phyloP scores from a whole-genome alignment of 1,284 basidiomycete genomes.

The Leccinum insolens region DNA sequence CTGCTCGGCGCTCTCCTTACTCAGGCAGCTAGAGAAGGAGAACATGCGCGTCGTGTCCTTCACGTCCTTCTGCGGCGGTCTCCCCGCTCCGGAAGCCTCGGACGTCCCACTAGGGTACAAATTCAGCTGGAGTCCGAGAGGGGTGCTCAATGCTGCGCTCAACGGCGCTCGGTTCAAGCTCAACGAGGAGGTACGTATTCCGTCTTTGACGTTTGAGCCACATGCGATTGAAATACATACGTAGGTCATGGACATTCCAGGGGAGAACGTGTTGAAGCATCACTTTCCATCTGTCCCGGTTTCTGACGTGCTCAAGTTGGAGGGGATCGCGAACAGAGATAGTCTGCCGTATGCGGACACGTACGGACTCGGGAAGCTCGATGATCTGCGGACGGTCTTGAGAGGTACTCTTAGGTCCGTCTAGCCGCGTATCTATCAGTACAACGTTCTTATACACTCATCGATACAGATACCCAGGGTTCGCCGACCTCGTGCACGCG shows the following conservation, averaged over 20 bases:
- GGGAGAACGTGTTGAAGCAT: constrained; percentile 56
- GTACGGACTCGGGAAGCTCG: constrained; percentile 64
- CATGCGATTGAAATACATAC: constrained; percentile 8
- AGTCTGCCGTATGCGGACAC: constrained; percentile 77
- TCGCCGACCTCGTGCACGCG: constrained; percentile 73
- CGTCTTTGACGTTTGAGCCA: not conserved
- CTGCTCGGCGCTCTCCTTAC: constrained; percentile 82
- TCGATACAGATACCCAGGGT: constrained; percentile 79
- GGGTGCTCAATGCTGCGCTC: constrained; percentile 82
- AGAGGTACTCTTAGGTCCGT: constrained; percentile 83
- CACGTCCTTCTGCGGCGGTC: constrained; percentile 91
- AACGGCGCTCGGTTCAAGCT: constrained; percentile 80
- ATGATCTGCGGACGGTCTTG: constrained; percentile 68
- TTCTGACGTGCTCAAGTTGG: constrained; percentile 70
- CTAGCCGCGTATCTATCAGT: no score
- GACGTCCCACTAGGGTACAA: constrained; percentile 81
- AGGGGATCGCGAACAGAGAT: constrained; percentile 90
- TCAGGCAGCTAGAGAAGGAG: constrained; percentile 60
- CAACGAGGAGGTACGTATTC: constrained; percentile 48
- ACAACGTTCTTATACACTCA: not conserved
- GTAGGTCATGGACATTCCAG: constrained; percentile 56
- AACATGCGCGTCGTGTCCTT: constrained; percentile 76
- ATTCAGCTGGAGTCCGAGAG: constrained; percentile 94
- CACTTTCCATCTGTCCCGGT: constrained; percentile 71
- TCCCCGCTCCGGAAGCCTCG: constrained; percentile 78